Base-by-base conservation (phyloP, 1,284 basidiomycete genomes). In the Paramarasmius palmivorus region DNA sequence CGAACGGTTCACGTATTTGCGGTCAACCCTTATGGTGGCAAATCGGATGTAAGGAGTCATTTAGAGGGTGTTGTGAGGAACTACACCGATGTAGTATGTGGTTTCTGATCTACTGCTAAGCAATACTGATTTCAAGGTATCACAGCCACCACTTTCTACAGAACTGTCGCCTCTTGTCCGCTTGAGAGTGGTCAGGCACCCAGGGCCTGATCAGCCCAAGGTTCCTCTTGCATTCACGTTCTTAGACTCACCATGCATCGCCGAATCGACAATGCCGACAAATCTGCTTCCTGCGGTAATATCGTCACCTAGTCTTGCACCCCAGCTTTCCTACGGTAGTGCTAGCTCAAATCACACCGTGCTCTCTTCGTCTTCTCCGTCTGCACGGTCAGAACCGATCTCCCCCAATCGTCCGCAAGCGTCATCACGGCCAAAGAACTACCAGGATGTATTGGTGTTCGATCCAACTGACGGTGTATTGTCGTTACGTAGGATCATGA, bases 1-100 rank as follows among this genome's bases (percentile, higher is more conserved):
- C 67, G 85, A 44, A 87, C 82, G 0, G 65, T 86, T 38, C 89
- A 95, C 69, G 70, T 93, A 0, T 94, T 91, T 65, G 82, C 88
- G 8, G 74, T 88, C 19, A 87, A 90, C 62, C 90, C 90, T 0
- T 84, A 84, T 52, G 91, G 90, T 1, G 90, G 92, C 2, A 75
- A 73, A 49, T 75, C 88, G 0, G 82, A 89, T 64, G 71, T 80
- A 7, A 63, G 66, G n/a, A 88, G 85, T 53, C 90, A 93, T 70
- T 64, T 85, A 35, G 73, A 79, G 34, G 77, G 78, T 2, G 74
- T 71, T 62, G 81, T 90, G 0, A 65, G 73, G 63, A 89, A 92
- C 60, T 68, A 74, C 1, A 66, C 69, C 7, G 74, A 77, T 49
- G 61, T 79, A 53, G 86, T 86, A 61, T 62, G 78, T 67, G 32